Base-by-base conservation (phyloP, 179 eudicot species). In the Spergularia azorica region DNA sequence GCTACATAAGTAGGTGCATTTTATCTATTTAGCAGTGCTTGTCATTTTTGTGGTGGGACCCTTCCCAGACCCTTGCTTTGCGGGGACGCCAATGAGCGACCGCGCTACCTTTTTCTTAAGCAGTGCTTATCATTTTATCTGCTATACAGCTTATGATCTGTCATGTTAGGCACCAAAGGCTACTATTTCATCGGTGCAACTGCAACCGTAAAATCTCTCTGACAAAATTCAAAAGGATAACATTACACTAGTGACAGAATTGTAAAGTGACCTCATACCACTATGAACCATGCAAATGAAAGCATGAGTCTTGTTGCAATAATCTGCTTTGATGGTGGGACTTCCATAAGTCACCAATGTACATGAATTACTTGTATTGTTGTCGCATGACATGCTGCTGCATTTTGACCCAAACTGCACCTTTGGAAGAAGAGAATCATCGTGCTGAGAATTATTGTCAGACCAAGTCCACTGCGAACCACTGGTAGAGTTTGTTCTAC, bases 391-490 rank as follows among this genome's bases (percentile, higher is more conserved):
- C 55, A 18, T 17, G 77, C 88, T 88, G 81, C 78, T 72, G 79
- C 91, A 88, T 71, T 76, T 79, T 69, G 80, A 73, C 66, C 76
- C 74, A 58, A 76, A 38, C 67, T 78, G 80, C 69, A 70, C 73
- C n/a, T 41, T 70, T 46, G 86, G 83, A 63, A 79, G 54, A 67
- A 88, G 74, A 65, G 91, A 85, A 57, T 75, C 63, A 79, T 91
- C 91, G 84, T 81, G 86, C 48, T 18, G 71, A 63, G 90, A 82
- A 55, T 84, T 71, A 80, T 81, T 82, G 62, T 91, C 92, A 62
- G 93, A 86, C 98, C 98, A 93, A 65, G 65, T 81, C 98, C 97
- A 93, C 56, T 70, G 64, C 59, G 67, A 63, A 58, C 64, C 82
- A 69, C 43, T 63, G 70, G 82, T 73, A 57, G 73, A 68, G 60